Evolutionary conservation across 495 filamentous ascomycete genomes (phyloP).

Genomic region (Penicillium turbatum): DNA sequence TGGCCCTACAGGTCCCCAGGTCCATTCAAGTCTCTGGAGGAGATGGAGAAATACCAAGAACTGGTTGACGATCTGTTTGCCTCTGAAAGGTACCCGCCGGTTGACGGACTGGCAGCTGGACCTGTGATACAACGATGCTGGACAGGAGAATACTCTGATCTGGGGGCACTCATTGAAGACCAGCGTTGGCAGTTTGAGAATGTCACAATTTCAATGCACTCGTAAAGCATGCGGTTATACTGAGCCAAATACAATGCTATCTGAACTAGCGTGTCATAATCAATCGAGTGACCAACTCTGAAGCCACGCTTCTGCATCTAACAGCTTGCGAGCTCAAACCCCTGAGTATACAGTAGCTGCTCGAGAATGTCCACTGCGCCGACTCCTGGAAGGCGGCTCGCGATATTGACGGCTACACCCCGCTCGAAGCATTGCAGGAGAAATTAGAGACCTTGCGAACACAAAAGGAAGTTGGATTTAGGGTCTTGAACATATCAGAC

Average conservation of each 20-base stretch:
- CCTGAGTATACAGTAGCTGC: constrained; percentile 22
- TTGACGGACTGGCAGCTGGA: constrained; percentile 13
- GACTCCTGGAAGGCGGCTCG: constrained; percentile 18
- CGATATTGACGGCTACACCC: constrained; percentile 28
- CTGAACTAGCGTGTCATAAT: no score
- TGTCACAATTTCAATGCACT: no score
- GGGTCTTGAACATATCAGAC: constrained; percentile 19
- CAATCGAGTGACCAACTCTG: constrained; percentile 8
- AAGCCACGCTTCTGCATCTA: constrained; percentile 25
- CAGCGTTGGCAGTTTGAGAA: constrained; percentile 2
- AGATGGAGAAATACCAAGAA: constrained; percentile 10
- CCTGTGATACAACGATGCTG: constrained; percentile 21
- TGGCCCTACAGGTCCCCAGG: constrained; percentile 27
- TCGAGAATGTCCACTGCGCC: constrained; percentile 17
- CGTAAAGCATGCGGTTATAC: no score
- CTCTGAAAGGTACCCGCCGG: constrained; percentile 10
- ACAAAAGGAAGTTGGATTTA: constrained; percentile 4
- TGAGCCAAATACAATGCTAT: no score
- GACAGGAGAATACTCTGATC: constrained; percentile 17
- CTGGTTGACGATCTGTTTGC: constrained; percentile 15
- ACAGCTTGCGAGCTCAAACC: constrained; percentile 23
- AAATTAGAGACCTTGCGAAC: constrained; percentile 20
- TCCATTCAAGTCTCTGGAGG: constrained; percentile 15
- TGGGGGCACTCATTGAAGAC: constrained; percentile 13
- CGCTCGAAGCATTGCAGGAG: constrained; percentile 21